Evolutionary conservation across 2,329 filamentous ascomycete species (phyloP).

Genomic region (Verticillium albo-atrum): DNA sequence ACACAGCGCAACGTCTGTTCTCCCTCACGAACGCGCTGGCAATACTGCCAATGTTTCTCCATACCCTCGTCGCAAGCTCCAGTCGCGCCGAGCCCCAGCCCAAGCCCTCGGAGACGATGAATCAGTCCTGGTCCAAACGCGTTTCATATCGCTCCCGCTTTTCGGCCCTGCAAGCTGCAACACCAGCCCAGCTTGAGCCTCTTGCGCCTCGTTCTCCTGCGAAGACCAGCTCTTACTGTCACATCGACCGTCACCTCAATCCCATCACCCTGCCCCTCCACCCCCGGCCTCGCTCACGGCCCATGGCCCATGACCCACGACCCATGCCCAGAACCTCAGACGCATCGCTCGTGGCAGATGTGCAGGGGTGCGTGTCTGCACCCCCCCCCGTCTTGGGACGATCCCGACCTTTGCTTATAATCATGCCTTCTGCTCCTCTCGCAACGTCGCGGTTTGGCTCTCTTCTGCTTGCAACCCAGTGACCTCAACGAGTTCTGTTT

Average conservation of each 20-base stretch:
- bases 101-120: background rate
- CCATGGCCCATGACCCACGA: too few species aligned
- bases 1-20: too few species aligned
- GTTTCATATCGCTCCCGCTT: constrained; percentile 1
- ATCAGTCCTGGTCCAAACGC: constrained; percentile 2
- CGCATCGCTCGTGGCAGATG: background rate
- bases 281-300: background rate
- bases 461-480: constrained; percentile 21
- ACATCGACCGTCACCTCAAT: background rate
- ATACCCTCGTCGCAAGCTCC: background rate
- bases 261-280: background rate
- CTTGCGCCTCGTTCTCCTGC: background rate
- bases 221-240: background rate
- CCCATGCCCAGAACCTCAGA: background rate
- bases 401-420: constrained; percentile 37
- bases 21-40: too few species aligned
- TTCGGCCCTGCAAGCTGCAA: background rate
- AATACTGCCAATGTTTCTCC: background rate
- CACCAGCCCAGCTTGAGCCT: background rate
- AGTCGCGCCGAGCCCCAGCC: background rate
- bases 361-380: background rate
- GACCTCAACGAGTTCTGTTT: constrained; percentile 17
- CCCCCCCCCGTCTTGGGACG: constrained; percentile 21
- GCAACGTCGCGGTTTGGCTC: constrained; percentile 20
- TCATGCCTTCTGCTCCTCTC: constrained; percentile 28